Percentiles rank a stretch among this genome's conserved stretches.
phyloP scores from a whole-genome alignment of 805 yeast species.

The Cyberlindnera maritima region DNA sequence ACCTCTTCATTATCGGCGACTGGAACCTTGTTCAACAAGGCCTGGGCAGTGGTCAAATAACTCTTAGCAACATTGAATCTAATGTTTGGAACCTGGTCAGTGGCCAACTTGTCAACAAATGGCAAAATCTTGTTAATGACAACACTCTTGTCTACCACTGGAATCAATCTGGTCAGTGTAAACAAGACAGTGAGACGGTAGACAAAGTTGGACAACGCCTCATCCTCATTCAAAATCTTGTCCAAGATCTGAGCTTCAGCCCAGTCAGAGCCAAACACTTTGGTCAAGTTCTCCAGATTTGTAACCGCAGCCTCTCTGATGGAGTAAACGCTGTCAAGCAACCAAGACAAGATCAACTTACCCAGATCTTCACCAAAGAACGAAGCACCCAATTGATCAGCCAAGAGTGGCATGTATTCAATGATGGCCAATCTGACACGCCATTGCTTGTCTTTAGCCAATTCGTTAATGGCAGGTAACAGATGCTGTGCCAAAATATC shows the following conservation, averaged over 20 bases:
- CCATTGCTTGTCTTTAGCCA: conserved; percentile 97
- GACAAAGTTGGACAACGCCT: conserved; percentile 62
- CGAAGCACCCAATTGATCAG: conserved; percentile 89
- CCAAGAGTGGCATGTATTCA: conserved; percentile 91
- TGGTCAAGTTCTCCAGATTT: conserved; percentile 75
- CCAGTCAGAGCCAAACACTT: conserved; percentile 92
- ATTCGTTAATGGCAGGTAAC: conserved; percentile 92
- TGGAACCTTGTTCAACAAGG: conserved; percentile 35
- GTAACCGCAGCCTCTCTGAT: conserved; percentile 94
- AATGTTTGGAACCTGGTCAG: conserved; percentile 90
- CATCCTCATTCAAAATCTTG: conserved; percentile 55
- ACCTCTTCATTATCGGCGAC: conserved; percentile 18
- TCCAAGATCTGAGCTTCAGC: conserved; percentile 80
- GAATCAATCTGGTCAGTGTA: conserved; percentile 79
- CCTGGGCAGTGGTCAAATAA: conserved; percentile 57
- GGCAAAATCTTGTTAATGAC: conserved; percentile 71
- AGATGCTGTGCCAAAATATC: conserved; percentile 80
- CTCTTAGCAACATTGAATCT: conserved; percentile 94
- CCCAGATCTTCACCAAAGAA: conserved; percentile 92
- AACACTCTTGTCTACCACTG: conserved; percentile 59
- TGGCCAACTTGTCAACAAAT: conserved; percentile 65
- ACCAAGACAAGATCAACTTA: conserved; percentile 92
- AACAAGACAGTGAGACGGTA: conserved; percentile 89
- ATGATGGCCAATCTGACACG: conserved; percentile 95
- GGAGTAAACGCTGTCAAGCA: conserved; percentile 96